Base-by-base conservation (phyloP, 2,329 filamentous ascomycete species). In the Trichoderma lentiforme region DNA sequence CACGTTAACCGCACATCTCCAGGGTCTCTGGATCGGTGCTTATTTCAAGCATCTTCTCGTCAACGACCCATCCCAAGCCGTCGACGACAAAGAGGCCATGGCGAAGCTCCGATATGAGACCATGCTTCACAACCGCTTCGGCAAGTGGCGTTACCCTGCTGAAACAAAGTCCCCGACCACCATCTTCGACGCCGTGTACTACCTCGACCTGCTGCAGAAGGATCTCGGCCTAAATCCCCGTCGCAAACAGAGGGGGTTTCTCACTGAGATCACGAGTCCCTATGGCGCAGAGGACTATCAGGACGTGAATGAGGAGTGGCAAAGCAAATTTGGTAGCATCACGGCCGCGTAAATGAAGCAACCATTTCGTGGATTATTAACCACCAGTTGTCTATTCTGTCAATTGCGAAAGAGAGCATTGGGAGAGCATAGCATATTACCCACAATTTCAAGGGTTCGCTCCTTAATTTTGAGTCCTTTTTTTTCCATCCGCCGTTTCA, bases 101-200 rank as follows among this genome's bases (percentile, higher is more conserved):
- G 80, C 82, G 4, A 73, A 78, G 61, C 74, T 88, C 21, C 82
- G 80, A 68, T 84, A 85, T 73, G 86, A 91, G 75, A 88, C 90
- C 0, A 86, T 90, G 28, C 81, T 94, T 61, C 85, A 91, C 77
- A 89, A 86, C 24, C 88, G 91, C 47, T 95, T 91, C 78, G 90
- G 91, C 5, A 89, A 86, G 74, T 91, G 90, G 87, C 85, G 92
- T 30, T 92, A 92, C 76, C 89, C 91, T 1, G 86, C 83, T 4
- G 92, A 91, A 0, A 84, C 83, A 51, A 86, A 84, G 77, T 84
- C 86, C 72, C 90, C 90, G 0, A 92, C 93, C 78, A 90, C 94
- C 74, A 90, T 93, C 21, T 95, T 95, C 77, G 93, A 96, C 79
- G 87, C 87, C 0, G 79, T 95, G 69, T 92, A 92, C 4, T 96